phyloP scores from a whole-genome alignment of 495 filamentous ascomycete species.

The Penicillium arizonense region DNA sequence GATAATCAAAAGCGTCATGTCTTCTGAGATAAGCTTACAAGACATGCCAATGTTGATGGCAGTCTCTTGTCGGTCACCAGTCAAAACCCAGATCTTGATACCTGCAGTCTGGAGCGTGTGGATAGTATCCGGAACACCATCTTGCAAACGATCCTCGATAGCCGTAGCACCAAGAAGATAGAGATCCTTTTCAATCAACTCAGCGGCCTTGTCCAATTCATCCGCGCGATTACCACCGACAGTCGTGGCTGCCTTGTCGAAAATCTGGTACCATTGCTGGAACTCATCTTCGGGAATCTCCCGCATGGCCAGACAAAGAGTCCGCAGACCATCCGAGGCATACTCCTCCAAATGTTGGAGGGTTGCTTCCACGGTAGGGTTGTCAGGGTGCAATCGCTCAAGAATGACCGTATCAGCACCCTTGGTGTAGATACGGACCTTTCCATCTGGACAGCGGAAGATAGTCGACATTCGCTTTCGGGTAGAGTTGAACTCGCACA shows the following conservation, averaged over 20 bases:
- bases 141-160: conserved; percentile 95
- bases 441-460: conserved; percentile 94
- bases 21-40: conserved; percentile 96
- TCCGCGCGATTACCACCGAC: conserved; percentile 89
- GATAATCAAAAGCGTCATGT: conserved; percentile 96
- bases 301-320: conserved; percentile 92
- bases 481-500: conserved; percentile 98
- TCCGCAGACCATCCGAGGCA: conserved; percentile 92
- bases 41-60: conserved; percentile 99
- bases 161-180: conserved; percentile 92
- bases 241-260: conserved; percentile 85
- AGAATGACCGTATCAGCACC: conserved; percentile 97
- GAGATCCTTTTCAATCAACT: conserved; percentile 90
- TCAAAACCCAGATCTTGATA: conserved; percentile 99
- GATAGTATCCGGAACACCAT: conserved; percentile 98
- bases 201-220: conserved; percentile 95
- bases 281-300: conserved; percentile 91
- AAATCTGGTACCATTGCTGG: conserved; percentile 83
- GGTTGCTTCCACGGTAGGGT: conserved; percentile 83
- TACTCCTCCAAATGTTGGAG: conserved; percentile 96
- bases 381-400: conserved; percentile 75
- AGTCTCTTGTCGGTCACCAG: conserved; percentile 96
- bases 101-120: conserved; percentile 95
- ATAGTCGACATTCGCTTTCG: conserved; percentile 98
- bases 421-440: conserved; percentile 90